phyloP scores from a whole-genome alignment of 1,139 yeast genomes.

The Diutina pseudorugosa region DNA sequence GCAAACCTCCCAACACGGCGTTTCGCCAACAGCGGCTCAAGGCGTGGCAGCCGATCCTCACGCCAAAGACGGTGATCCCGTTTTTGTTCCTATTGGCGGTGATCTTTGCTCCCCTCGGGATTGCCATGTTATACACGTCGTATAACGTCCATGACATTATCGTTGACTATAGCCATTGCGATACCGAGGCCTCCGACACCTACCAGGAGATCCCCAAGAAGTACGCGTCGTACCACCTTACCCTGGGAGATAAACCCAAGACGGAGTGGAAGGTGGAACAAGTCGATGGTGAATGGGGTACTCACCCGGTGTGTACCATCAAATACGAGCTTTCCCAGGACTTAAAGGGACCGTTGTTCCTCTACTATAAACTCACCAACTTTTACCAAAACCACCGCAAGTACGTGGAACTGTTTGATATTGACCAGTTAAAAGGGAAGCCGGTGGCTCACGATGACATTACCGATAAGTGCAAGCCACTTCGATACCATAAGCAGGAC shows the following conservation, averaged over 20 bases:
- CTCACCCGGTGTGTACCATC: conserved; percentile 34
- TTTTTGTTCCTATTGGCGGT: conserved; percentile 46
- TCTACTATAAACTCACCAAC: conserved; percentile 62
- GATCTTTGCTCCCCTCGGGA: conserved; percentile 67
- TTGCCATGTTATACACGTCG: conserved; percentile 49
- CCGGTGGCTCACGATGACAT: conserved; percentile 38
- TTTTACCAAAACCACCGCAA: conserved; percentile 72
- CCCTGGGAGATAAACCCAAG: conserved; percentile 23
- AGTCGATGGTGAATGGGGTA: conserved; percentile 23
- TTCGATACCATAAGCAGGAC: conserved; percentile 24
- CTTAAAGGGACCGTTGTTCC: conserved; percentile 45
- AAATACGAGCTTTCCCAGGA: conserved; percentile 49
- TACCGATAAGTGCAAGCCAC: conserved; percentile 46
- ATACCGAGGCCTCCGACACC: conserved; percentile 19
- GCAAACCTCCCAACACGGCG: conserved; percentile 70
- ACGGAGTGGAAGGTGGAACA: conserved; percentile 43
- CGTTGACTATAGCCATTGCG: conserved; percentile 51
- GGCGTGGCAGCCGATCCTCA: conserved; percentile 76
- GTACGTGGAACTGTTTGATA: conserved; percentile 60
- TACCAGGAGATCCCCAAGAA: conserved; percentile 38
- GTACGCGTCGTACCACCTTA: conserved; percentile 43
- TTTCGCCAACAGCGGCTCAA: conserved; percentile 56
- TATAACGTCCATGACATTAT: conserved; percentile 47
- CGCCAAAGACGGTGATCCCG: conserved; percentile 69
- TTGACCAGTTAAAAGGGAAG: conserved; percentile 49